A percentile compares a stretch with the other conserved stretches of the same genome.
phyloP scores from a whole-genome alignment of 305 asterid species.

The Solanum hybrid region DNA sequence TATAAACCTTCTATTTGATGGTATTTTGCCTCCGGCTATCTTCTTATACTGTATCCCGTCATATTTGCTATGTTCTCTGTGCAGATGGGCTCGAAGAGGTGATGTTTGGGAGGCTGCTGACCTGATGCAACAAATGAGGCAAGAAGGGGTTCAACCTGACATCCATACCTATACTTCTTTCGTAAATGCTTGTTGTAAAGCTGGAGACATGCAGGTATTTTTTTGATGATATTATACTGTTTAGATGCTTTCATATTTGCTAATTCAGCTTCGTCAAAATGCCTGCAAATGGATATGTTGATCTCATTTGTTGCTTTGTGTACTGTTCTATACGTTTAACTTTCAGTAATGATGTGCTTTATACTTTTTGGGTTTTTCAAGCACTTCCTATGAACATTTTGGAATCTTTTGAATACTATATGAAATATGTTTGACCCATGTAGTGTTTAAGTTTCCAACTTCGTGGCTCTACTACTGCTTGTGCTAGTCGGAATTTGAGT shows the following conservation, averaged over 20 bases:
- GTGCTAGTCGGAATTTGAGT: background rate
- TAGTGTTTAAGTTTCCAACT: background rate
- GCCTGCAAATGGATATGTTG: background rate
- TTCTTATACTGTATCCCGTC: background rate
- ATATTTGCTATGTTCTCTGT: background rate
- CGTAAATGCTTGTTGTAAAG: slow-evolving; percentile 89
- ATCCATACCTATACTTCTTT: slow-evolving; percentile 93
- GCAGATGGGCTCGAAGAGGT: slow-evolving; percentile 98
- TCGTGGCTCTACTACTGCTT: background rate
- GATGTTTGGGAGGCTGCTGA: slow-evolving; percentile 99
- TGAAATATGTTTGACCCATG: background rate
- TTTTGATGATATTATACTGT: background rate
- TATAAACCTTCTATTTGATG: background rate
- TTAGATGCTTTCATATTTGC: background rate
- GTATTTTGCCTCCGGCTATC: background rate
- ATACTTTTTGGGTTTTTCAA: background rate
- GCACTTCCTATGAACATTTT: background rate
- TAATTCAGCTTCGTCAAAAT: background rate
- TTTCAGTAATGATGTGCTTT: background rate
- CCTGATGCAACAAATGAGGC: slow-evolving; percentile 95
- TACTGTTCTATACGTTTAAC: background rate
- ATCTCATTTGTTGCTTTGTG: background rate
- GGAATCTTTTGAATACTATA: background rate
- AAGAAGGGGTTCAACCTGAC: slow-evolving; percentile 87
- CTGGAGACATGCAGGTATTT: slow-evolving; percentile 97